Conservation (phyloP, 129 eudicot species). For the Arctium lappa region DNA sequence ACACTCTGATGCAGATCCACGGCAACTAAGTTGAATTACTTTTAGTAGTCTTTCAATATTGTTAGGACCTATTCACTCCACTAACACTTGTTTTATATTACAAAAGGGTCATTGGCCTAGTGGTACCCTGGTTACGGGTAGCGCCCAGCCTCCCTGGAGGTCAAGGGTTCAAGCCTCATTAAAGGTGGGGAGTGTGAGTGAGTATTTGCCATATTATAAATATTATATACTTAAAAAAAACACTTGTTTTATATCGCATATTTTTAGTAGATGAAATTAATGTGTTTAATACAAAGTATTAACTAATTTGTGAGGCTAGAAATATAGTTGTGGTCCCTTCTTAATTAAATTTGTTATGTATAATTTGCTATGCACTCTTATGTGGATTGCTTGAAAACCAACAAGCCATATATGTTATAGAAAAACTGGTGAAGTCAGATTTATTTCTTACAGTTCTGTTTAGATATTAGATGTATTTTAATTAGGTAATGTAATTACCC, state of each 20-base stretch:
- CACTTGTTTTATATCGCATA: neutral
- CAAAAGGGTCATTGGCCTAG: neutral
- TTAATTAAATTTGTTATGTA: neutral
- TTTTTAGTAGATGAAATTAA: neutral
- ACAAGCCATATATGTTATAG: neutral
- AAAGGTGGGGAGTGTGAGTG: neutral
- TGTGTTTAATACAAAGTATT: too few relatives aligned
- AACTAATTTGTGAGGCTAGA: neutral
- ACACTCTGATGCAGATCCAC: neutral
- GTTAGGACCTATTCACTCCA: neutral
- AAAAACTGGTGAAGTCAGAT: neutral
- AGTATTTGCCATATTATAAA: neutral
- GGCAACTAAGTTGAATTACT: neutral
- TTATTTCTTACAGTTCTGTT: neutral
- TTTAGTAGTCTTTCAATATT: neutral
- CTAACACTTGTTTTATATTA: neutral
- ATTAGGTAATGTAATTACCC: neutral
- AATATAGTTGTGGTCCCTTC: neutral
- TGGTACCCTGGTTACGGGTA: neutral
- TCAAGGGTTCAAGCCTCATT: neutral
- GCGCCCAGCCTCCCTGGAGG: neutral
- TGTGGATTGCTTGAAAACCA: neutral
- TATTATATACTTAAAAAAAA: too few relatives aligned
- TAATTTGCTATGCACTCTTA: neutral
- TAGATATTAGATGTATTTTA: neutral